Evolutionary conservation across 2,329 filamentous ascomycete species (phyloP), one percentile per base, ranked within the genome.

Genomic region (Paraphaeosphaeria sporulosa): DNA sequence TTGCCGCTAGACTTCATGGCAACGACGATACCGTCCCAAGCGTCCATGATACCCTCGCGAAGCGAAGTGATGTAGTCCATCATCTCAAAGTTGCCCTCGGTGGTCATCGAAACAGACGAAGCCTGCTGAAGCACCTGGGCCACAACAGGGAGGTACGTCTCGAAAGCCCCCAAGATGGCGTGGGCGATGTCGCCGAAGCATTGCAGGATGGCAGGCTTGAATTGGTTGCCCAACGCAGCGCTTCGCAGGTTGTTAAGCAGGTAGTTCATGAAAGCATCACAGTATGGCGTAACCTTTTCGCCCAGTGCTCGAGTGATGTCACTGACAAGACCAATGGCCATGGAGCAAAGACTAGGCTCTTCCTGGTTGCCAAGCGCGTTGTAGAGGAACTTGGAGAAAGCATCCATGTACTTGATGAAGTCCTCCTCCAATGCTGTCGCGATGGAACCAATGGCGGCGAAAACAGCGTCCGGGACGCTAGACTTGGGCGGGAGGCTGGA

Each of bases 191-290:
- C 95, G 61, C 95, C 95, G 74, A 99, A 99, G 77, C 93, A 97
- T 80, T 98, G 94, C 58, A 99, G 86, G 66, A 99, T 99, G 30
- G 95, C 93, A 47, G 95, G 95, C 86, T 98, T 98, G 82, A 98
- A 96, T 80, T 97, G 93, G 80, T 98, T 97, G 68, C 91, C 91
- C 56, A 96, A 85, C n/a, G 89, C 87, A 13, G 90, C 88, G 79
- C 92, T 96, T 88, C 93, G 76, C 44, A 99, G 83, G 80, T 97
- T 96, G 83, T 93, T 94, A 64, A 99, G 87, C 60, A 99, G 85
- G 76, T 95, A 91, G 85, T 99, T 99, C 95, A 99, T 99, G 79
- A 98, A 97, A 67, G 89, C 87, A 73, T 99, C 95, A 80, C 95
- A 99, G 84, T 90, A 98, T 59, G 94, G 95, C 81, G 96, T 92